Conservation (phyloP, 2,329 filamentous ascomycete species). For the Ceratocystis lukuohia region DNA sequence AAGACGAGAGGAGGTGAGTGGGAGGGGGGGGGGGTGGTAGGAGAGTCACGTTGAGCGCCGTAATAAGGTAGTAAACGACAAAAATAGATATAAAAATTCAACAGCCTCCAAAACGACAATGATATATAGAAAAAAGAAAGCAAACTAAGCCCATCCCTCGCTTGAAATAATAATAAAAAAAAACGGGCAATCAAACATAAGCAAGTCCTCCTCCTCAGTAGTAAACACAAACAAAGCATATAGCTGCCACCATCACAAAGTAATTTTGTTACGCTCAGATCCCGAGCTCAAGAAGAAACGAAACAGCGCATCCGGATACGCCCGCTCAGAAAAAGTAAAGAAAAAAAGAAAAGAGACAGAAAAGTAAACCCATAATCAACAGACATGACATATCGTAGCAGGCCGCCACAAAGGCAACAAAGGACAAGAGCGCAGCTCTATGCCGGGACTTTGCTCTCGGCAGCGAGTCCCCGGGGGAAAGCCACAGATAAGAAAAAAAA, state of each 20-base stretch:
- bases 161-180: not conserved
- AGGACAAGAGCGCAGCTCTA: not conserved
- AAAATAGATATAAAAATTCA: not conserved
- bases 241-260: not conserved
- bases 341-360: not conserved
- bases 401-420: not conserved
- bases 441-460: not conserved
- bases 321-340: not conserved
- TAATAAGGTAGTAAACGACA: not conserved
- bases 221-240: not conserved
- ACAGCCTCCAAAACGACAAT: not conserved
- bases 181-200: not conserved
- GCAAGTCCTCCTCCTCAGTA: not conserved
- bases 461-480: not conserved
- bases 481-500: not conserved
- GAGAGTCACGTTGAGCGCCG: not conserved
- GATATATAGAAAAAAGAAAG: not conserved
- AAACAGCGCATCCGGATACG: slow-evolving; percentile 3
- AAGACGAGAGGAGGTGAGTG: not conserved
- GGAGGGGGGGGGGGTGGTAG: not conserved
- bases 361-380: not conserved
- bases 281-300: slow-evolving; percentile 12
- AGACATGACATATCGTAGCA: slow-evolving; percentile 9
- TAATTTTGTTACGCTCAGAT: not conserved
- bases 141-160: not conserved